These are phyloP conservation scores for Xylariaceae sp. DNA, from an alignment of 2,329 filamentous ascomycete genomes.

Conservation along the genomic window DNA sequence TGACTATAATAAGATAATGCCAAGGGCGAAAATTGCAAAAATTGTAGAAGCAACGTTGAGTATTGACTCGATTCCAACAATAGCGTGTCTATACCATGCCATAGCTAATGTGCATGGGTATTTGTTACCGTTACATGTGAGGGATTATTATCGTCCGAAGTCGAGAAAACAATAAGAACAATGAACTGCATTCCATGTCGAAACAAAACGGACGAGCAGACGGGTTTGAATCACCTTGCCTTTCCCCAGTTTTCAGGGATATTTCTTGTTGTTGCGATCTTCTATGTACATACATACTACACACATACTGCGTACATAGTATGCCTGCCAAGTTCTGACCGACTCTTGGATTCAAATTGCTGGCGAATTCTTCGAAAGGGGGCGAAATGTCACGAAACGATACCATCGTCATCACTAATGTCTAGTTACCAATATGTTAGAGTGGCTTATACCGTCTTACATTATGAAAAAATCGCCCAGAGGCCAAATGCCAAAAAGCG, in stretches of 20 bases:
- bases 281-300: neutral
- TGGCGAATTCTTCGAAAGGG: constrained; percentile 19
- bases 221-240: neutral
- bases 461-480: constrained; percentile 13
- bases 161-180: too few relatives aligned
- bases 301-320: constrained; percentile 6
- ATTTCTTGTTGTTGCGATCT: neutral
- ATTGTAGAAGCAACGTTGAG: constrained; percentile 2
- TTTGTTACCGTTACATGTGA: neutral
- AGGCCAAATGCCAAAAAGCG: constrained; percentile 12
- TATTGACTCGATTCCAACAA: constrained; percentile 15
- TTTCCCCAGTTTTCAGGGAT: constrained; percentile 19
- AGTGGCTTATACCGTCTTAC: constrained; percentile 10
- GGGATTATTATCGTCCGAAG: constrained; percentile 7
- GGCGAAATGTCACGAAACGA: constrained; percentile 12
- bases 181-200: constrained; percentile 8
- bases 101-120: neutral
- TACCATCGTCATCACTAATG: neutral
- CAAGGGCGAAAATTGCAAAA: neutral
- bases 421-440: neutral
- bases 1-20: constrained; percentile 6
- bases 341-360: constrained; percentile 24
- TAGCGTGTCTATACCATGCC: constrained; percentile 1
- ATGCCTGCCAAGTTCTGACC: constrained; percentile 17
- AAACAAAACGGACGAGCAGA: constrained; percentile 22